phyloP scores from a whole-genome alignment of 2,329 filamentous ascomycete genomes.

The Cercospora brassicicola region DNA sequence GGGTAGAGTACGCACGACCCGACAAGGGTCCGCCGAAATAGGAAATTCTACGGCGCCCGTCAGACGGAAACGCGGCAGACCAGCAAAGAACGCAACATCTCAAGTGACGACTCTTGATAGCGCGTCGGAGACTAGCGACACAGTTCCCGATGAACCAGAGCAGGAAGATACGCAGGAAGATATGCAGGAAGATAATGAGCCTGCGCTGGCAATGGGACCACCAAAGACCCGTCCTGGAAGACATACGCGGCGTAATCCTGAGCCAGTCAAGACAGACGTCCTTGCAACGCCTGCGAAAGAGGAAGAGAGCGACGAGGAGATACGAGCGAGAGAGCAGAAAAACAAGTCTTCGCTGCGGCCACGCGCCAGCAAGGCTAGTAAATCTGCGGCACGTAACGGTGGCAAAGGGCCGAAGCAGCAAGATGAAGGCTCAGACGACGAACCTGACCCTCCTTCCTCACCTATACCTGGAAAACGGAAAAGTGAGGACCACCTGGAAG shows the following conservation, averaged over 20 bases:
- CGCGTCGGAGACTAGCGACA: conserved; percentile 17
- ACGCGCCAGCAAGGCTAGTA: conserved; percentile 35
- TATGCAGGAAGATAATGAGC: conserved; percentile 11
- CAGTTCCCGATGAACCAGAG: conserved; percentile 7
- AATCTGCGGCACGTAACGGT: conserved; percentile 30
- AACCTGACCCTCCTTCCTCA: conserved; percentile 20
- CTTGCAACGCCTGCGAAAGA: conserved; percentile 24
- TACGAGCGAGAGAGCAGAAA: conserved; percentile 31
- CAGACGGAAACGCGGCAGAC: conserved; percentile 30
- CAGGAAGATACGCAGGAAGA: conserved; percentile 14
- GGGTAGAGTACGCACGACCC: conserved; percentile 1
- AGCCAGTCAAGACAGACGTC: conserved; percentile 5
- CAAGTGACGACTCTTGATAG: conserved; percentile 27
- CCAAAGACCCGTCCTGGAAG: conserved; percentile 6
- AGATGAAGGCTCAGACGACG: conserved; percentile 30
- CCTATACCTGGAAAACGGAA: conserved; percentile 26
- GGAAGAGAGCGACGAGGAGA: conserved; percentile 29
- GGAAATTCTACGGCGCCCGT: conserved; percentile 27
- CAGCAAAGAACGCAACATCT: conserved; percentile 10
- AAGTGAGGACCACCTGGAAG: conserved; percentile 9
- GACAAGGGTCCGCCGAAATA: conserved; percentile 24
- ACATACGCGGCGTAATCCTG: conserved; percentile 9
- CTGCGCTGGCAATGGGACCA: conserved; percentile 7
- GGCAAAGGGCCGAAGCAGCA: conserved; percentile 31
- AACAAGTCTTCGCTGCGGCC: conserved; percentile 39